phyloP scores from a whole-genome alignment of 2,329 filamentous ascomycete genomes.

The Colletotrichum orchidophilum region DNA sequence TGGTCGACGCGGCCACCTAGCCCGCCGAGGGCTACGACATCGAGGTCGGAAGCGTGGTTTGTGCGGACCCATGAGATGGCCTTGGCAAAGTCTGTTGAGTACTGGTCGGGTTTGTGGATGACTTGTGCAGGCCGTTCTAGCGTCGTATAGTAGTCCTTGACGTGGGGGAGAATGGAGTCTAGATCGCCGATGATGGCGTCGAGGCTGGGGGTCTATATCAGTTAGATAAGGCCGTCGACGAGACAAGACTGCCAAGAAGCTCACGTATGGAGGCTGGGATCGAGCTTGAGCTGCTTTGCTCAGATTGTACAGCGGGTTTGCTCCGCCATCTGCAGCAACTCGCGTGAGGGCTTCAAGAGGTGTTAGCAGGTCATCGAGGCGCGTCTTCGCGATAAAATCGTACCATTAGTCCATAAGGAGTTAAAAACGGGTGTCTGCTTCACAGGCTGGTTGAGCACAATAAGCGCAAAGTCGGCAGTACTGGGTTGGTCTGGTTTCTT shows the following conservation, averaged over 20 bases:
- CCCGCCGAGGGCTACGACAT: conserved; percentile 85
- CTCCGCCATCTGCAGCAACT: conserved; percentile 91
- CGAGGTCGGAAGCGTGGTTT: conserved; percentile 47
- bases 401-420: conserved; percentile 60
- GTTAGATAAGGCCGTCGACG: background rate
- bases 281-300: conserved; percentile 1
- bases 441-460: conserved; percentile 63
- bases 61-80: conserved; percentile 69
- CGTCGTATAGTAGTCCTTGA: conserved; percentile 72
- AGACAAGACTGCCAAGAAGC: background rate
- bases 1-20: conserved; percentile 93
- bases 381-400: conserved; percentile 14
- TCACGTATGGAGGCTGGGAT: conserved; percentile 6
- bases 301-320: conserved; percentile 74
- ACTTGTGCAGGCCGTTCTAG: conserved; percentile 63
- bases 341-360: conserved; percentile 64
- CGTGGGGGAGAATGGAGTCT: conserved; percentile 77
- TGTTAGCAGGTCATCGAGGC: conserved; percentile 35
- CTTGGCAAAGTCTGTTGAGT: conserved; percentile 93
- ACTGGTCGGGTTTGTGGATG: conserved; percentile 79
- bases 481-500: conserved; percentile 35
- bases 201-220: conserved; percentile 63
- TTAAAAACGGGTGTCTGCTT: conserved; percentile 56
- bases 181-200: conserved; percentile 88
- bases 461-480: conserved; percentile 51